Base-by-base conservation (phyloP, 192 early-diverging fungal species). In the Backusella psychrophila region DNA sequence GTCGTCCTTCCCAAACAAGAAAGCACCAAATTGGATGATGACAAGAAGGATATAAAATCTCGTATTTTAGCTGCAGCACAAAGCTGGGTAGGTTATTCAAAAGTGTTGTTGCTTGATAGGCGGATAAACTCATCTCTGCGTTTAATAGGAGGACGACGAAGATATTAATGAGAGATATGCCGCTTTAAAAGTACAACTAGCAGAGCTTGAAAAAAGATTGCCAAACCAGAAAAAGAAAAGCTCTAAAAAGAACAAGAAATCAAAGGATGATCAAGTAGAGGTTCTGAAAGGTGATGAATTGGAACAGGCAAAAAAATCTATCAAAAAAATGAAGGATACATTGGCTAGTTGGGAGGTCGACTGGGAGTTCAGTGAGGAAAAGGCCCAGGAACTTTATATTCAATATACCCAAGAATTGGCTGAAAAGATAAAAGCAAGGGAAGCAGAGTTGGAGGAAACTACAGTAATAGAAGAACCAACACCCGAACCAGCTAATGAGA, bases 331-430 rank as follows among this genome's bases (percentile, higher is more conserved):
- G 69, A 83, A 76, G 73, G 71, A 52, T 73, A 76, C 49, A 0
- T 19, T 85, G 41, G 69, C 77, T 41, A 78, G 78, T 12, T 65
- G 85, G 29, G 87, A 86, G 41, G 53, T 75, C 14, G 84, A 85
- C 53, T 82, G 82, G 68, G 77, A 83, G 0, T 86, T 81, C 49
- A 73, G 83, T 41, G 82, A 82, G 23, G 74, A 75, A 53, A 42
- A 81, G 35, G 76, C 81, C 4, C 74, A 86, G 2, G 46, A 72
- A 7, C 39, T 82, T 70, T 72, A 78, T 59, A 39, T 77, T 31
- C 33, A 70, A n/a, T 81, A 80, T 12, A 75, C 80, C 31, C 78
- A 78, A 71, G 73, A 81, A 8, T 71, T 76, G 12, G 67, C 53
- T 11, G 78, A 84, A 52, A 76, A 75, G 11, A 46, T 31, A 39